A percentile compares a stretch with the other conserved stretches of the same genome.
phyloP scores from a whole-genome alignment of 306 rosid species.

The Trifolium subterraneum region DNA sequence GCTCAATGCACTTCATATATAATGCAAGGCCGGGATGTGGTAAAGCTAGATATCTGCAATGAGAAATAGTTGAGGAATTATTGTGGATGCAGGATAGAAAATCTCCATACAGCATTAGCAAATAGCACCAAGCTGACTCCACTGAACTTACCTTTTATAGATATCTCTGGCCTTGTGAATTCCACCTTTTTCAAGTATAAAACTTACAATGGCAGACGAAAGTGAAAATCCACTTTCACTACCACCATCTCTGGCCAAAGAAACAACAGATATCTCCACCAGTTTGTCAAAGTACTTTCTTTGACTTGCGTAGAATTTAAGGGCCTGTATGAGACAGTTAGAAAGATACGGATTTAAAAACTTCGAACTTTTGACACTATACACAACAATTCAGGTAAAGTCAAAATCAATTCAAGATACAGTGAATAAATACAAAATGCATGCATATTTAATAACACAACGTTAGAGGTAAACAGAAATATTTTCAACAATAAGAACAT shows the following conservation, averaged over 20 bases:
- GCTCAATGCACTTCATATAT: conserved; percentile 69
- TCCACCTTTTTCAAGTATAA: conserved; percentile 79
- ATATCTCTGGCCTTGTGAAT: conserved; percentile 70
- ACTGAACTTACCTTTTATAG: conserved; percentile 70
- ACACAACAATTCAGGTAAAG: conserved; percentile 31
- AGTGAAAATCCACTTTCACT: conserved; percentile 84
- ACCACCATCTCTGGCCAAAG: conserved; percentile 72
- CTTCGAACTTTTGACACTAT: background rate
- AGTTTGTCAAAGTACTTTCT: conserved; percentile 67
- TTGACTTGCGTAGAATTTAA: conserved; percentile 66
- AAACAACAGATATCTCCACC: conserved; percentile 67
- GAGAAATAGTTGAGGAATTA: conserved; percentile 31
- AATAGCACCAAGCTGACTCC: background rate
- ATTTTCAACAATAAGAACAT: background rate
- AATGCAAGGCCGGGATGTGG: conserved; percentile 85
- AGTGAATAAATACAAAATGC: conserved; percentile 24
- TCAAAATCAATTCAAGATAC: conserved; percentile 27
- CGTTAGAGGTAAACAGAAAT: background rate
- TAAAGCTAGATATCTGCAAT: conserved; percentile 75
- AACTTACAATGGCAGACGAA: conserved; percentile 68
- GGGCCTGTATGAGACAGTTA: conserved; percentile 61
- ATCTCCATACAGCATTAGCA: conserved; percentile 22
- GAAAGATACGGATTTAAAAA: conserved; percentile 19
- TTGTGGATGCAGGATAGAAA: conserved; percentile 29
- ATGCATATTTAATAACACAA: conserved; percentile 1